phyloP scores from a whole-genome alignment of 345 rosid genomes.

The Atalantia buxifolia region DNA sequence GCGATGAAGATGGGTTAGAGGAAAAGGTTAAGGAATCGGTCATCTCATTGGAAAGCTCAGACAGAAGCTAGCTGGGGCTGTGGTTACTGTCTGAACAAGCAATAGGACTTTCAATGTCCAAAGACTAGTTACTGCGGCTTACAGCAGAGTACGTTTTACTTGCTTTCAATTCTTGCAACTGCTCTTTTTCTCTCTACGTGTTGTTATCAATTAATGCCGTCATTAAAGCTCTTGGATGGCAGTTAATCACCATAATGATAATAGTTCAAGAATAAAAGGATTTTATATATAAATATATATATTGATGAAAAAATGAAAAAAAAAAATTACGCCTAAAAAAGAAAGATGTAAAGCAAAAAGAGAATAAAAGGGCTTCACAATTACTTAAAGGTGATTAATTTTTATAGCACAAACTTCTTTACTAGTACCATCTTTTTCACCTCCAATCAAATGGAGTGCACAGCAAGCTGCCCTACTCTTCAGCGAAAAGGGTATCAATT shows the following conservation, averaged over 20 bases:
- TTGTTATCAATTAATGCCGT: neutral
- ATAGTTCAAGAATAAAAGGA: no score
- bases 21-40: neutral
- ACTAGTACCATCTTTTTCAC: neutral
- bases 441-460: neutral
- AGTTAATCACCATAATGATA: no score
- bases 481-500: neutral
- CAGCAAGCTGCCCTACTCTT: neutral
- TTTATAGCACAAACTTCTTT: neutral
- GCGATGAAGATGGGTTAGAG: neutral
- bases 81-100: slow-evolving; percentile 27
- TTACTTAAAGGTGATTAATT: no score
- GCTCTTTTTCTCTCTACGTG: neutral
- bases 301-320: no score
- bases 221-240: neutral
- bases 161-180: slow-evolving; percentile 1
- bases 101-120: neutral
- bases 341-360: no score
- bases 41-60: slow-evolving; percentile 24
- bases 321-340: no score
- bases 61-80: slow-evolving; percentile 17
- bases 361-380: no score
- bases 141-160: neutral
- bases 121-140: neutral
- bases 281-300: no score